Base-by-base conservation (phyloP, 1,139 yeast genomes). In the Debaryomyces singareniensis region DNA sequence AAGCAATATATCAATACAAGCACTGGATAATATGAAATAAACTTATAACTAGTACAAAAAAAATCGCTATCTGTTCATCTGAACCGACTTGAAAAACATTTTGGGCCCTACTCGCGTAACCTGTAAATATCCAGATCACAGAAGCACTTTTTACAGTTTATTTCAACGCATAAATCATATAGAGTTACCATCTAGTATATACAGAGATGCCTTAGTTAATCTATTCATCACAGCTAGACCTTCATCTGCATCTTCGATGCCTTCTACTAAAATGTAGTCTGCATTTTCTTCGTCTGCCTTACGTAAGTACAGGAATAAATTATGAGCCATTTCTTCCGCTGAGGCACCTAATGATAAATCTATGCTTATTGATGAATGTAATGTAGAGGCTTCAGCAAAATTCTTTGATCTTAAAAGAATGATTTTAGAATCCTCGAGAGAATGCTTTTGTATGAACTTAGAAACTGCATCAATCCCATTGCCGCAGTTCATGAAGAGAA, bases 221-320 rank as follows among this genome's bases (percentile, higher is more conserved):
- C 98, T 61, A 51, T 91, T 91, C 96, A 91, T 89, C 26, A 91
- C 80, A 0, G 98, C 98, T 33, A 89, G 64, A 0, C 98, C 98
- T 47, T 87, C 93, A 32, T 80, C 67, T 1, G 62, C 53, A 40
- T 79, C 85, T 15, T 65, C 71, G 4, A 85, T 70, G 0, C 91
- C 91, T 47, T 85, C 86, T 0, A 85, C 85, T 27, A 87, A 59
- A 5, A 87, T 83, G 25, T 72, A 38, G 37, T 78, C 83, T 3
- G 75, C 83, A 1, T 62, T 66, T 21, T 53, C 44, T 34, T 76
- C 82, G 47, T 87, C 96, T 12, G 81, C 76, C 29, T 78, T 76
- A 46, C 98, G 68, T 30, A 91, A 63, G 23, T 61, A 53, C 16
- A 78, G 72, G 57, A 91, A 91, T 29, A 91, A 55, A 43, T 79